A percentile compares a stretch with the other conserved stretches of the same genome.
These are phyloP conservation scores for Metschnikowia lochheadii DNA, from an alignment of 805 yeast genomes.

Conservation along the genomic window DNA sequence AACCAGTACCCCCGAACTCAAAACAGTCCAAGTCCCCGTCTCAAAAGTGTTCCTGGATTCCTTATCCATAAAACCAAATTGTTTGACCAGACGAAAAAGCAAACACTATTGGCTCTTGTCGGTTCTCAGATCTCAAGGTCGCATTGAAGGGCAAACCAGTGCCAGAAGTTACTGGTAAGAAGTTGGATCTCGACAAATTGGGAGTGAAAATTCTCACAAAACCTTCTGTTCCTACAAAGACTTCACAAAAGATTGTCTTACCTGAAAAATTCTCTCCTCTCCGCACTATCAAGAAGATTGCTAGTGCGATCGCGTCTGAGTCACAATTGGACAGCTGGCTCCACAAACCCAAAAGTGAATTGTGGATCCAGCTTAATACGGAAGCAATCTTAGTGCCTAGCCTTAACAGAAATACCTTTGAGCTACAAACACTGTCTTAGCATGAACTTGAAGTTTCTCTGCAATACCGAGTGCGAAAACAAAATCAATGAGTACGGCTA, in stretches of 20 bases:
- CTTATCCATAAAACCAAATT: too few relatives aligned
- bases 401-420: not conserved
- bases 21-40: too few relatives aligned
- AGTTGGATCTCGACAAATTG: too few relatives aligned
- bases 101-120: not conserved
- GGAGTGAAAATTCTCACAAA: not conserved
- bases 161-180: too few relatives aligned
- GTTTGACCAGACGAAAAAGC: not conserved
- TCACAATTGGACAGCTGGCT: not conserved
- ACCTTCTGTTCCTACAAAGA: not conserved
- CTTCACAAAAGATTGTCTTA: not conserved
- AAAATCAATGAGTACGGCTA: not conserved
- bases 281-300: too few relatives aligned
- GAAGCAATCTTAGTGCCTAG: too few relatives aligned
- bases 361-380: too few relatives aligned
- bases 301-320: too few relatives aligned
- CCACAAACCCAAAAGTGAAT: too few relatives aligned
- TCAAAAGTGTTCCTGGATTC: not conserved
- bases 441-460: not conserved
- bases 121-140: not conserved
- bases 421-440: not conserved
- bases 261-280: too few relatives aligned
- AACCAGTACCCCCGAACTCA: too few relatives aligned
- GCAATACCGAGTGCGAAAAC: not conserved
- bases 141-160: not conserved